Conservation (phyloP, 768 basidiomycete genomes). For the Mycena rebaudengoi region DNA sequence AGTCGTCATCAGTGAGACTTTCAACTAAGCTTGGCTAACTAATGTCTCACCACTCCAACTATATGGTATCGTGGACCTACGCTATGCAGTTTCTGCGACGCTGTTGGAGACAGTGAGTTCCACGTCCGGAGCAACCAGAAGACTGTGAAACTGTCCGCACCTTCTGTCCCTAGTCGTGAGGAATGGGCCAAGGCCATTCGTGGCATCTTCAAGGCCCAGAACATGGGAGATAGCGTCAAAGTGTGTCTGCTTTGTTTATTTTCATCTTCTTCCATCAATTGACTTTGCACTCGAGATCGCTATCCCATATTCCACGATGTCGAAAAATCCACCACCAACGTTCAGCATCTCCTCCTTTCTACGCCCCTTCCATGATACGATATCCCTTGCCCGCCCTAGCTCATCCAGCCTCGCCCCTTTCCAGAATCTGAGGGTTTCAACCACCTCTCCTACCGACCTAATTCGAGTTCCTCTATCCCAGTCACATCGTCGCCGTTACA, state of each 20-base stretch:
- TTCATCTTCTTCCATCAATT: too few species aligned
- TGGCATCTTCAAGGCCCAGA: slow-evolving; percentile 95
- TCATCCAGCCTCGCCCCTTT: slow-evolving; percentile 41
- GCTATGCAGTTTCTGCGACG: slow-evolving; percentile 93
- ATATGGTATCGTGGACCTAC: slow-evolving; percentile 93
- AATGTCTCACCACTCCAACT: slow-evolving; percentile 89
- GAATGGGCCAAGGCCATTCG: slow-evolving; percentile 97
- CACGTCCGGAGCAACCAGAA: slow-evolving; percentile 87
- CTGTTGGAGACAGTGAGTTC: slow-evolving; percentile 79
- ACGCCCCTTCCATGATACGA: slow-evolving; percentile 70
- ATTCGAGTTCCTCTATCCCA: slow-evolving; percentile 68
- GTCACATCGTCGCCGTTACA: slow-evolving; percentile 58
- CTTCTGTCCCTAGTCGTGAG: slow-evolving; percentile 84
- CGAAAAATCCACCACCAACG: slow-evolving; percentile 79
- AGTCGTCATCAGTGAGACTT: slow-evolving; percentile 79
- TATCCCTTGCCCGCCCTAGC: slow-evolving; percentile 38
- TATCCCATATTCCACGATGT: slow-evolving; percentile 94
- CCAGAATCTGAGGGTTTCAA: slow-evolving; percentile 70
- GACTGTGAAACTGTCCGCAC: slow-evolving; percentile 73
- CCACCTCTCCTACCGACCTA: slow-evolving; percentile 66
- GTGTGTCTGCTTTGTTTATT: too few species aligned
- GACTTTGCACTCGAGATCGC: too few species aligned
- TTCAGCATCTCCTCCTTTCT: slow-evolving; percentile 75
- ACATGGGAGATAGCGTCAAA: slow-evolving; percentile 95
- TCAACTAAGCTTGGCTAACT: slow-evolving; percentile 15